These are phyloP conservation scores for Camptophora hylomeconis DNA, from an alignment of 2,329 filamentous ascomycete species.

Conservation along the genomic window DNA sequence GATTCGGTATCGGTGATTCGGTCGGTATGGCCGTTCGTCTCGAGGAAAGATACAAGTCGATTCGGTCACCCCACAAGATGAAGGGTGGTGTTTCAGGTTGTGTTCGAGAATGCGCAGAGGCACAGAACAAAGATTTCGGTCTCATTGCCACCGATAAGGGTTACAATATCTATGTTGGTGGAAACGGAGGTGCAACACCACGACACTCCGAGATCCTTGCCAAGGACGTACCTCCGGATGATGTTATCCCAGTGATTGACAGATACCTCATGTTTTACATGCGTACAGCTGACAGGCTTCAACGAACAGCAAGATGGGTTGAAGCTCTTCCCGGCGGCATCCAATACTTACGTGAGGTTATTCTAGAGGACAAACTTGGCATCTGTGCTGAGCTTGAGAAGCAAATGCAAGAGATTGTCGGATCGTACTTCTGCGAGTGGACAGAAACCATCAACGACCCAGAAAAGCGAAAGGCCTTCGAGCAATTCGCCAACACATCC, in stretches of 20 bases:
- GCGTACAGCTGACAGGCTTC: constrained; percentile 77
- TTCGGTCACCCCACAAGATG: constrained; percentile 79
- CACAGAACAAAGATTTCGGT: constrained; percentile 86
- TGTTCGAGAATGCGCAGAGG: constrained; percentile 85
- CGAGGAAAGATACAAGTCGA: constrained; percentile 84
- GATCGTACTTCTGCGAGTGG: constrained; percentile 84
- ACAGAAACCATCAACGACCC: constrained; percentile 65
- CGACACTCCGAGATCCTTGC: constrained; percentile 70
- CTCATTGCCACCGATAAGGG: constrained; percentile 86
- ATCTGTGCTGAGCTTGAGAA: constrained; percentile 73
- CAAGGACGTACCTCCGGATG: constrained; percentile 71
- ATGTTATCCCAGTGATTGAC: constrained; percentile 73
- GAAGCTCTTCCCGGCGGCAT: constrained; percentile 75
- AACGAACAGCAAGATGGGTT: constrained; percentile 79
- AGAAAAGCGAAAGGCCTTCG: constrained; percentile 54
- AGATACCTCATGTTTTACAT: constrained; percentile 91
- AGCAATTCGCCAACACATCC: constrained; percentile 70
- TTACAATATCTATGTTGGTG: constrained; percentile 83
- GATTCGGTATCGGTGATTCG: constrained; percentile 77
- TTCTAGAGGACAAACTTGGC: constrained; percentile 74
- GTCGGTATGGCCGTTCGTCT: constrained; percentile 81
- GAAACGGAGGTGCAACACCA: constrained; percentile 79
- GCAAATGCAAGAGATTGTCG: constrained; percentile 78
- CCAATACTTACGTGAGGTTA: constrained; percentile 66
- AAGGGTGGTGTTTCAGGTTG: constrained; percentile 85